Percentiles rank a stretch among this genome's conserved stretches.
phyloP scores from a whole-genome alignment of 2,329 filamentous ascomycete species.

The Calonectria leucothoes region DNA sequence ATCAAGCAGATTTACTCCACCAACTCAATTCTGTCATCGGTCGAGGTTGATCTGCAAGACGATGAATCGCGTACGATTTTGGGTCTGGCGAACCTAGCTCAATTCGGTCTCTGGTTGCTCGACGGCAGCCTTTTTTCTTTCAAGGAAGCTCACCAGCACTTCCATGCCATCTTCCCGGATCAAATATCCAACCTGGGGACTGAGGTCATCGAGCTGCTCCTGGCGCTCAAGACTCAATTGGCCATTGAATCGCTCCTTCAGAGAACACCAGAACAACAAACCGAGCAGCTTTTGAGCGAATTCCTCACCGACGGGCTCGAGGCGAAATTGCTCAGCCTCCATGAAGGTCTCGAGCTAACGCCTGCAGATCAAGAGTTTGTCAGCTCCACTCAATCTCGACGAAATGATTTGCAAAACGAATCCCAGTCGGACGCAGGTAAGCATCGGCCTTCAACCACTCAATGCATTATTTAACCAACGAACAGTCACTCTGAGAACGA shows the following conservation, averaged over 20 bases:
- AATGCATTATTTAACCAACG: constrained; percentile 17
- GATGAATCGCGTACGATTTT: constrained; percentile 51
- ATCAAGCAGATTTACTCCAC: constrained; percentile 49
- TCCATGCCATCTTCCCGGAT: constrained; percentile 58
- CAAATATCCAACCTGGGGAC: constrained; percentile 58
- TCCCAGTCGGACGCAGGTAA: constrained; percentile 41
- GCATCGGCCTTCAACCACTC: constrained; percentile 25
- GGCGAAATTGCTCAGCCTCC: constrained; percentile 52
- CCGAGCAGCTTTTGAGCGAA: constrained; percentile 66
- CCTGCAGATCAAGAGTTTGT: constrained; percentile 51
- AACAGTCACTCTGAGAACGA: constrained; percentile 47
- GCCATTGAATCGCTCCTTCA: constrained; percentile 66
- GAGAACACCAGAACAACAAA: constrained; percentile 59
- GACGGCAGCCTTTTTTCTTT: constrained; percentile 53
- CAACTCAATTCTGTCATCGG: constrained; percentile 46
- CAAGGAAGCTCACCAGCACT: constrained; percentile 56
- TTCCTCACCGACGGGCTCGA: constrained; percentile 69
- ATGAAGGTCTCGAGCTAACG: constrained; percentile 46
- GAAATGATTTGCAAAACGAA: constrained; percentile 47
- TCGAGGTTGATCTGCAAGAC: constrained; percentile 48
- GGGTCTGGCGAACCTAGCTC: constrained; percentile 62
- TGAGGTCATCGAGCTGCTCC: constrained; percentile 56
- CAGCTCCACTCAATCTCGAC: constrained; percentile 47
- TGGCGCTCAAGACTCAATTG: constrained; percentile 60
- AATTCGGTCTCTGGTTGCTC: constrained; percentile 55